Percentiles rank a stretch among this genome's conserved stretches.
Evolutionary conservation across 306 rosid species (phyloP).

Genomic region (Castanospermum australe): DNA sequence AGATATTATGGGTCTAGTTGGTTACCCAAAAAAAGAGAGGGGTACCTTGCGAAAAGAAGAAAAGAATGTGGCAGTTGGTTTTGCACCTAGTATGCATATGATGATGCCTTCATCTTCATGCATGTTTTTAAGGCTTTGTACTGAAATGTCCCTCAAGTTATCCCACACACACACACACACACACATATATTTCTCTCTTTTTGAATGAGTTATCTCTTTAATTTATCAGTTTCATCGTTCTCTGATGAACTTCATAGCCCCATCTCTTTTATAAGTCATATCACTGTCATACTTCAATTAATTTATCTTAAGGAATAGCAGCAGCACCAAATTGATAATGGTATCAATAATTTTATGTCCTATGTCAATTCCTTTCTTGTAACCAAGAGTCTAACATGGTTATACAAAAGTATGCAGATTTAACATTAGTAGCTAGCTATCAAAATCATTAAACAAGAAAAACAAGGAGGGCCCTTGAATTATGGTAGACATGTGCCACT

Average conservation of each 20-base stretch:
- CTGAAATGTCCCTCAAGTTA: background rate
- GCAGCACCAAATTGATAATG: background rate
- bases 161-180: background rate
- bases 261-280: background rate
- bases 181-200: background rate
- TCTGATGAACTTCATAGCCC: background rate
- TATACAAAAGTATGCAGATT: constrained; percentile 10
- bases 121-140: background rate
- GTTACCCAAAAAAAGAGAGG: background rate
- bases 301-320: background rate
- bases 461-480: constrained; percentile 30
- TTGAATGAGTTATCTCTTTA: too few species aligned
- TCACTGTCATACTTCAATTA: background rate
- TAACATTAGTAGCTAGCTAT: background rate
- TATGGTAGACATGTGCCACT: constrained; percentile 40
- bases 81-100: background rate
- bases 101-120: background rate
- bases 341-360: background rate
- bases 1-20: constrained; percentile 10
- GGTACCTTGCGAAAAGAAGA: constrained; percentile 18
- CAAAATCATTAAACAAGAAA: constrained; percentile 18
- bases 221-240: background rate
- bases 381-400: background rate
- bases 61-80: constrained; percentile 11
- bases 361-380: background rate